Evolutionary conservation across 148 eudicot genomes (phyloP).

Genomic region (Chenopodium album): DNA sequence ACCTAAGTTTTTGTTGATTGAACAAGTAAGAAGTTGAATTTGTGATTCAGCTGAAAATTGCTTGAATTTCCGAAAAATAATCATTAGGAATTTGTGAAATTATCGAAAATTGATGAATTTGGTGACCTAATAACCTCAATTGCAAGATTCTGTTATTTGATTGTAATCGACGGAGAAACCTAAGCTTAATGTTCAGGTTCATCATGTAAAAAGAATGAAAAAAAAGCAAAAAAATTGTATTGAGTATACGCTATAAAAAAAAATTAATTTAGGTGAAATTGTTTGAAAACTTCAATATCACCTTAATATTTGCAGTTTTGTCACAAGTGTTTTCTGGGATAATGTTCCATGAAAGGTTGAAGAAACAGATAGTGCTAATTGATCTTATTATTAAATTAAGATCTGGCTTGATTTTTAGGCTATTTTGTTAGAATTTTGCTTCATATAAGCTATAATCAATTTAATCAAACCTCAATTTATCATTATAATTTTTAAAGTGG

Average conservation of each 20-base stretch:
- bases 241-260: not conserved
- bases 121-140: not conserved
- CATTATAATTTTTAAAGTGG: not conserved
- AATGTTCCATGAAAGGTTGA: not conserved
- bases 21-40: not conserved
- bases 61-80: not conserved
- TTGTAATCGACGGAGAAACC: not conserved
- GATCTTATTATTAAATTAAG: not conserved
- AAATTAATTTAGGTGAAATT: too few species aligned
- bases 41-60: not conserved
- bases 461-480: not conserved
- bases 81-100: not conserved
- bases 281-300: too few species aligned
- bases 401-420: not conserved
- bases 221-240: not conserved
- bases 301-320: not conserved
- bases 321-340: not conserved
- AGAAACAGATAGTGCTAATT: not conserved
- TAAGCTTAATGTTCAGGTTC: not conserved
- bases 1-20: not conserved
- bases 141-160: not conserved
- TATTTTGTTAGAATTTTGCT: not conserved
- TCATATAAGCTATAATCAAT: not conserved
- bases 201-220: too few species aligned
- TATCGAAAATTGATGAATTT: too few species aligned